A percentile compares a stretch with the other conserved stretches of the same genome.
Conservation (phyloP, 2,329 filamentous ascomycete genomes). For the Sclerotinia sclerotiorum region DNA sequence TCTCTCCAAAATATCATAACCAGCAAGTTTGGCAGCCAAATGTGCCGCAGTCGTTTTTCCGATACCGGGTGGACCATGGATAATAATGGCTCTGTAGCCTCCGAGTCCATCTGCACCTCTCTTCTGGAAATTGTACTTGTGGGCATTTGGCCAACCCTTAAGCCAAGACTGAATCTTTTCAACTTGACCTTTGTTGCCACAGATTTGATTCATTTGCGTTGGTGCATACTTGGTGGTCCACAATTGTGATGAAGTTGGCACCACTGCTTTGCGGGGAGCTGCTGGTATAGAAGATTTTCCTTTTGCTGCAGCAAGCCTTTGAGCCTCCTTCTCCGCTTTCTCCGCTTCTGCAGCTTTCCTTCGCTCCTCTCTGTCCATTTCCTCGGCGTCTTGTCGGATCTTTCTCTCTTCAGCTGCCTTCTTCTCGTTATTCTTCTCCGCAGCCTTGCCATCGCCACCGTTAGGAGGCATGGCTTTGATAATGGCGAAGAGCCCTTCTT, state of each 20-base stretch:
- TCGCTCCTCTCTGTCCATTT: constrained; percentile 83
- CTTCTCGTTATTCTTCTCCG: constrained; percentile 81
- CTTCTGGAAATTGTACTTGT: constrained; percentile 78
- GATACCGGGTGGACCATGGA: constrained; percentile 93
- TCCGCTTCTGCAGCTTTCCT: constrained; percentile 52
- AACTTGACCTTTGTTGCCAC: constrained; percentile 87
- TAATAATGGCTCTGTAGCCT: constrained; percentile 82
- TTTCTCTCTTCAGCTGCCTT: constrained; percentile 82
- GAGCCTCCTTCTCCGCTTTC: constrained; percentile 48
- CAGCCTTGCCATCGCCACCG: constrained; percentile 84
- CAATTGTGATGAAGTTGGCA: constrained; percentile 59
- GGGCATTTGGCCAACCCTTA: constrained; percentile 73
- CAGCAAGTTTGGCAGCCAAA: constrained; percentile 86
- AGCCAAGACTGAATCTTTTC: constrained; percentile 91
- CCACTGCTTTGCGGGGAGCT: constrained; percentile 44
- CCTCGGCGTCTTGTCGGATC: constrained; percentile 73
- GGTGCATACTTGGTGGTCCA: constrained; percentile 98
- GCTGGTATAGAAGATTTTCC: constrained; percentile 42
- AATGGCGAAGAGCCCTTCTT: constrained; percentile 85
- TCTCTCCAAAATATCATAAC: constrained; percentile 89
- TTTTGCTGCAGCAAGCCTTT: constrained; percentile 38
- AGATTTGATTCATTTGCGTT: constrained; percentile 80
- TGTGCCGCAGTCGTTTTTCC: constrained; percentile 98
- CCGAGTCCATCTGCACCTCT: constrained; percentile 83
- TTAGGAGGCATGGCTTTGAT: constrained; percentile 79